These are phyloP conservation scores for Fusarium pseudonygamai DNA, from an alignment of 2,329 filamentous ascomycete genomes.

Conservation along the genomic window DNA sequence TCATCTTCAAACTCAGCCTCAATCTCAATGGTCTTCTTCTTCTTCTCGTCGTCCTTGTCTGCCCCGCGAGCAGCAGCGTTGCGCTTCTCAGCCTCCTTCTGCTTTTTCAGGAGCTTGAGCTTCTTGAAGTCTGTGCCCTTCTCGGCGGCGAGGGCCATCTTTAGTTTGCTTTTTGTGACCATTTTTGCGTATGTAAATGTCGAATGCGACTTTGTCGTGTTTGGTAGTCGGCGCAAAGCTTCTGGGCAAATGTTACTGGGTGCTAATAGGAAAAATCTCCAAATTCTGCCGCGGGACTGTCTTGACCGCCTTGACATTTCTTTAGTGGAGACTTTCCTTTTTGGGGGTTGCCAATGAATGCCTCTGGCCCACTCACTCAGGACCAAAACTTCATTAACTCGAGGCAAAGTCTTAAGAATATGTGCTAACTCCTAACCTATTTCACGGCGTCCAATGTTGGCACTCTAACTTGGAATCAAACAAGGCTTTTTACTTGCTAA, in stretches of 20 bases:
- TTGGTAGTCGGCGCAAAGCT: constrained; percentile 24
- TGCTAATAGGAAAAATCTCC: constrained; percentile 44
- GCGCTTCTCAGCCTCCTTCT: constrained; percentile 55
- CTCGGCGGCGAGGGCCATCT: constrained; percentile 63
- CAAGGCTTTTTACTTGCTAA: background rate
- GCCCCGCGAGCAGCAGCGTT: constrained; percentile 44
- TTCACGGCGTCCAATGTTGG: background rate
- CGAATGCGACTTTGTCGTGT: constrained; percentile 23
- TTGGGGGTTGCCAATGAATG: background rate
- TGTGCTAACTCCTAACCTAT: background rate
- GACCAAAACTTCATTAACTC: background rate
- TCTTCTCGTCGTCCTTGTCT: constrained; percentile 47
- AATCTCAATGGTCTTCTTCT: constrained; percentile 49
- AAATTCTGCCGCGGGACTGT: constrained; percentile 43
- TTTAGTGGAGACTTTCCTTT: constrained; percentile 34
- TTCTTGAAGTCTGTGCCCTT: constrained; percentile 65
- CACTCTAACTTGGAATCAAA: accelerated
- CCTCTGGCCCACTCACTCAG: background rate
- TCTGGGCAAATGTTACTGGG: constrained; percentile 25
- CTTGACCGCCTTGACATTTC: constrained; percentile 43
- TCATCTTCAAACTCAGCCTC: constrained; percentile 48
- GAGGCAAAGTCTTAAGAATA: background rate
- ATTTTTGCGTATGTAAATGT: constrained; percentile 41
- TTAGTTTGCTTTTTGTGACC: constrained; percentile 60
- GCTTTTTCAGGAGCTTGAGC: constrained; percentile 59